phyloP scores from a whole-genome alignment of 116 monocot genomes.

The Phalaenopsis hybrid region DNA sequence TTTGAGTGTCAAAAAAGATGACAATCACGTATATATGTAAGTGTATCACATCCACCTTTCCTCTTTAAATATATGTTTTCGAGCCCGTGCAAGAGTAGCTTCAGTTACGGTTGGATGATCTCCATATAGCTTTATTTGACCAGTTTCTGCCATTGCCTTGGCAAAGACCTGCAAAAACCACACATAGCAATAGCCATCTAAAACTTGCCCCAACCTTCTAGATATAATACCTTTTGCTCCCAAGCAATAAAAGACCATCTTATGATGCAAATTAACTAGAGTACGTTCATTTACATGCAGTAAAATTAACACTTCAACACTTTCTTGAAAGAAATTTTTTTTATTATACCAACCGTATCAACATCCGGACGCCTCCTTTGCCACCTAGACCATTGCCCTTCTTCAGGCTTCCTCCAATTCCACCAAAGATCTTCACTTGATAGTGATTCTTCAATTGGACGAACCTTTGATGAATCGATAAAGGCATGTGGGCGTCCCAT shows the following conservation, averaged over 20 bases:
- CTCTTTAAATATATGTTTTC: conserved; percentile 77
- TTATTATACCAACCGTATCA: conserved; percentile 61
- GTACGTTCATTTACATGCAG: no score
- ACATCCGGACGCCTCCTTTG: conserved; percentile 89
- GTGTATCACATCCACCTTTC: conserved; percentile 55
- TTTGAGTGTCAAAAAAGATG: not conserved
- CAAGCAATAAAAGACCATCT: not conserved
- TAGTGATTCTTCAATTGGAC: conserved; percentile 53
- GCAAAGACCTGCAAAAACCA: conserved; percentile 64
- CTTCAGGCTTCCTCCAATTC: conserved; percentile 91
- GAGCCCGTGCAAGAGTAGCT: conserved; percentile 80
- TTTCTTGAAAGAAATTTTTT: not conserved
- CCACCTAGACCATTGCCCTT: conserved; percentile 97
- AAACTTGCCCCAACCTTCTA: not conserved
- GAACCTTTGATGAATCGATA: conserved; percentile 56
- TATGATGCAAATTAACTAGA: not conserved
- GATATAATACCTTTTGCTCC: not conserved
- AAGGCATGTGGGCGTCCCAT: conserved; percentile 79
- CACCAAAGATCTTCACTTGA: conserved; percentile 95
- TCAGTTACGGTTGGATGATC: conserved; percentile 83
- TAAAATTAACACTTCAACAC: not conserved
- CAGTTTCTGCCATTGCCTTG: conserved; percentile 94
- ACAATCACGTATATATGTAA: not conserved
- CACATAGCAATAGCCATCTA: not conserved
- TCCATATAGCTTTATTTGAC: conserved; percentile 90